phyloP scores from a whole-genome alignment of 2,329 filamentous ascomycete genomes.

The Nigrospora sphaerica region DNA sequence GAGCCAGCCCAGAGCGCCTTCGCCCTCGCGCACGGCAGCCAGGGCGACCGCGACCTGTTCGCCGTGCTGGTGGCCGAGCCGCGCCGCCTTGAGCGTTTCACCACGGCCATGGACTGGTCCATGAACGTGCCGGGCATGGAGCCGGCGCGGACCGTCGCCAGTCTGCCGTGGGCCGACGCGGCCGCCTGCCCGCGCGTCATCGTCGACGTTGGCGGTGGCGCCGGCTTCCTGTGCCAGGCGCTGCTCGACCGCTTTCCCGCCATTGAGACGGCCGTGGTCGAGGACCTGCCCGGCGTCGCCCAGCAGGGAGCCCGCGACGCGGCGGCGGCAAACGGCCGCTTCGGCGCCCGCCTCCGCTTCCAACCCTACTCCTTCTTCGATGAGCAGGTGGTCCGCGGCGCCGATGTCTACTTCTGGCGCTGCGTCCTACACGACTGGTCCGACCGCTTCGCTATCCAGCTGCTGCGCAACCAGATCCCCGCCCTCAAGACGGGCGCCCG shows the following conservation, averaged over 20 bases:
- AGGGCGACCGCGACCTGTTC: slow-evolving; percentile 8
- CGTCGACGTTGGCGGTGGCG: slow-evolving; percentile 9
- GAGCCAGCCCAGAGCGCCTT: slow-evolving; percentile 4
- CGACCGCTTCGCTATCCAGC: neutral
- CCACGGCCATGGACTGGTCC: slow-evolving; percentile 9
- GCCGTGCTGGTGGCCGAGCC: slow-evolving; percentile 1
- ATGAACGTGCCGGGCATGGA: slow-evolving; percentile 9
- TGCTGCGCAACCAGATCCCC: slow-evolving; percentile 2
- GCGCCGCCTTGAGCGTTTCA: slow-evolving; percentile 4
- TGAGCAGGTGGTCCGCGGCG: slow-evolving; percentile 1
- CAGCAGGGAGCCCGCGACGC: neutral
- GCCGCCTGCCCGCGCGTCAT: slow-evolving; percentile 6
- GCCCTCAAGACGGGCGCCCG: slow-evolving; percentile 2
- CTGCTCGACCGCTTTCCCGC: slow-evolving; percentile 4
- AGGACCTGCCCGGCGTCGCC: slow-evolving; percentile 8
- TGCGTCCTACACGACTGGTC: slow-evolving; percentile 2
- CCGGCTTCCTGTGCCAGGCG: slow-evolving; percentile 6
- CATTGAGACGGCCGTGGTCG: slow-evolving; percentile 7
- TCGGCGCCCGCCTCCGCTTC: neutral
- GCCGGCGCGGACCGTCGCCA: slow-evolving; percentile 4
- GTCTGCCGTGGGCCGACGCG: slow-evolving; percentile 4
- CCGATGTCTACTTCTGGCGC: slow-evolving; percentile 2
- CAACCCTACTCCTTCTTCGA: slow-evolving; percentile 1
- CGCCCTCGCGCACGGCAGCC: slow-evolving; percentile 5
- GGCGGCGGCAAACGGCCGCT: neutral